phyloP scores from a whole-genome alignment of 2,329 filamentous ascomycete species.

The Ceratocystis destructans region DNA sequence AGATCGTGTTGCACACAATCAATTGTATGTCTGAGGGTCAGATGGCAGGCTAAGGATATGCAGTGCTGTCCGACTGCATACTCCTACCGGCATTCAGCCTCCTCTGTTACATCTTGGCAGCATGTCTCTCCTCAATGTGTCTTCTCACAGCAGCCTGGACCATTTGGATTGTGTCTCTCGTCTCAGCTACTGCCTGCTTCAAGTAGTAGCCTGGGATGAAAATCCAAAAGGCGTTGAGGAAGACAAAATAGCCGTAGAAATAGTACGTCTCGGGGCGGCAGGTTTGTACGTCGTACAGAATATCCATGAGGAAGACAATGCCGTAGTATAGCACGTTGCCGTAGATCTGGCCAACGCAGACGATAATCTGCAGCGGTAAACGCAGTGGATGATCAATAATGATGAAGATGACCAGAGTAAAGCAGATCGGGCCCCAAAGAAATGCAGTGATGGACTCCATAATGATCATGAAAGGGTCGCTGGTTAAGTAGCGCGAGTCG shows the following conservation, averaged over 20 bases:
- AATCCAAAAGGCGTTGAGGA: conserved; percentile 42
- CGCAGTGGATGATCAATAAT: conserved; percentile 33
- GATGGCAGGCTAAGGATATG: too few relatives aligned
- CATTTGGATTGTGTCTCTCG: conserved; percentile 15
- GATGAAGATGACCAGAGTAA: conserved; percentile 34
- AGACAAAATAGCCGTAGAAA: conserved; percentile 40
- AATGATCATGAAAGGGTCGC: conserved; percentile 39
- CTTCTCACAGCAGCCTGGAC: conserved; percentile 10
- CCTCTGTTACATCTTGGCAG: not conserved
- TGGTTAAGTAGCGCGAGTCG: conserved; percentile 42
- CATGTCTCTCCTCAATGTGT: not conserved
- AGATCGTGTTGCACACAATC: too few relatives aligned
- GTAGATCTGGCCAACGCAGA: conserved; percentile 38
- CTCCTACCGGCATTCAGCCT: too few relatives aligned
- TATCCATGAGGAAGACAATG: conserved; percentile 33
- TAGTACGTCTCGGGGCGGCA: conserved; percentile 39
- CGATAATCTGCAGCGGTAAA: conserved; percentile 35
- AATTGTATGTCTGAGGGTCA: too few relatives aligned
- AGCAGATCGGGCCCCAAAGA: conserved; percentile 41
- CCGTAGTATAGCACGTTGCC: conserved; percentile 40
- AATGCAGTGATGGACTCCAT: conserved; percentile 43
- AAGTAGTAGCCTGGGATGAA: conserved; percentile 32
- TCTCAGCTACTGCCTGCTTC: conserved; percentile 23
- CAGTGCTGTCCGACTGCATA: too few relatives aligned
- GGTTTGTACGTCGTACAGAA: conserved; percentile 30